Conservation (phyloP, 257 asterid species). For the Solanum arcanum region DNA sequence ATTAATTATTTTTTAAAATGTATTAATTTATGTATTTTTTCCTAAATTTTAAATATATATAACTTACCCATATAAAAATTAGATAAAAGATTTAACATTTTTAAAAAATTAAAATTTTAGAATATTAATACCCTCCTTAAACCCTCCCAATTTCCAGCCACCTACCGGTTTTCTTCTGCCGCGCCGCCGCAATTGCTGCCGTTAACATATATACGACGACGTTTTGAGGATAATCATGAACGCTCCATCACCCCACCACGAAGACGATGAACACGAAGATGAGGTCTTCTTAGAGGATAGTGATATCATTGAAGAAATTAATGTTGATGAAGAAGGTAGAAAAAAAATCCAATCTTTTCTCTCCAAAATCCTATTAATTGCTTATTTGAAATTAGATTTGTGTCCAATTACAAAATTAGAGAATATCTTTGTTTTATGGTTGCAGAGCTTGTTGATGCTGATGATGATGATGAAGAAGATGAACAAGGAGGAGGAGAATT, state of each 20-base stretch:
- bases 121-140: not conserved
- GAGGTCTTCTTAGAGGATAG: conserved; percentile 48
- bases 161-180: not conserved
- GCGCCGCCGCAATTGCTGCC: not conserved
- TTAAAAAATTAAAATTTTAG: too few species aligned
- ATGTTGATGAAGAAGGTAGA: conserved; percentile 73
- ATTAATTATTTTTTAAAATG: too few species aligned
- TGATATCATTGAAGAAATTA: conserved; percentile 55
- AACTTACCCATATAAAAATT: too few species aligned
- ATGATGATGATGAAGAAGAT: conserved; percentile 55
- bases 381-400: not conserved
- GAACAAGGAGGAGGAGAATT: conserved; percentile 21
- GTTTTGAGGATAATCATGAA: not conserved
- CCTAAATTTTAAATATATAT: too few species aligned
- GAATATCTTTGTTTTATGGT: not conserved
- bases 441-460: conserved; percentile 80
- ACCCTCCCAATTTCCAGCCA: not conserved
- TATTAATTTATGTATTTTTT: too few species aligned
- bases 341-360: not conserved
- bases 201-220: not conserved
- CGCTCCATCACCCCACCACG: conserved; percentile 5
- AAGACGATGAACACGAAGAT: conserved; percentile 20
- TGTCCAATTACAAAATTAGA: not conserved
- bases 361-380: not conserved
- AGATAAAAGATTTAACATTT: too few species aligned